Evolutionary conservation across 805 yeast genomes (phyloP).

Genomic region (Starmera caribaea): DNA sequence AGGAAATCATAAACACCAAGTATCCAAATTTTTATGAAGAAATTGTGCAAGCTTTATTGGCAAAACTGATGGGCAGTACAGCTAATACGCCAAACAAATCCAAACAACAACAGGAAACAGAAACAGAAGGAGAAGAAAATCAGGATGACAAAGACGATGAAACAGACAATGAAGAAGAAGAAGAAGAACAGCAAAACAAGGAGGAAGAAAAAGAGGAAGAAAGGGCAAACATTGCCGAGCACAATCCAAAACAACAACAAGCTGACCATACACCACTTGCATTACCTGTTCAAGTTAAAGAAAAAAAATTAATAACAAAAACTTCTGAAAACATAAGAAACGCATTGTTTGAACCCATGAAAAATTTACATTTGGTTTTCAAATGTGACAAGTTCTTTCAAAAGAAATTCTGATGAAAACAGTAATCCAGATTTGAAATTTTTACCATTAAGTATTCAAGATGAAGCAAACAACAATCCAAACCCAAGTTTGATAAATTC

Average conservation of each 20-base stretch:
- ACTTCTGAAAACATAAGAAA: background rate
- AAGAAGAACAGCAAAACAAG: background rate
- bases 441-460: too few relatives aligned
- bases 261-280: too few relatives aligned
- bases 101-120: conserved; percentile 4
- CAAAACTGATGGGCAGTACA: too few relatives aligned
- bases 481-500: too few relatives aligned
- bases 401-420: too few relatives aligned
- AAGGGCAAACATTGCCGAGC: background rate
- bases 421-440: too few relatives aligned
- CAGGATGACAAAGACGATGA: background rate
- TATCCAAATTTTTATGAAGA: too few relatives aligned
- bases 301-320: background rate
- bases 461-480: too few relatives aligned
- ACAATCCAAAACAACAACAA: background rate
- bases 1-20: too few relatives aligned
- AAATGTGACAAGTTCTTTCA: background rate
- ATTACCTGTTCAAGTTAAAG: too few relatives aligned
- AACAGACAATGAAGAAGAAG: background rate
- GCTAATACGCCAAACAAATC: too few relatives aligned
- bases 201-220: background rate
- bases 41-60: too few relatives aligned
- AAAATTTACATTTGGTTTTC: conserved; percentile 2
- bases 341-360: background rate
- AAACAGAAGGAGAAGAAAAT: conserved; percentile 1